phyloP scores from a whole-genome alignment of 1,284 basidiomycete genomes.

The Leucoagaricus sp. region DNA sequence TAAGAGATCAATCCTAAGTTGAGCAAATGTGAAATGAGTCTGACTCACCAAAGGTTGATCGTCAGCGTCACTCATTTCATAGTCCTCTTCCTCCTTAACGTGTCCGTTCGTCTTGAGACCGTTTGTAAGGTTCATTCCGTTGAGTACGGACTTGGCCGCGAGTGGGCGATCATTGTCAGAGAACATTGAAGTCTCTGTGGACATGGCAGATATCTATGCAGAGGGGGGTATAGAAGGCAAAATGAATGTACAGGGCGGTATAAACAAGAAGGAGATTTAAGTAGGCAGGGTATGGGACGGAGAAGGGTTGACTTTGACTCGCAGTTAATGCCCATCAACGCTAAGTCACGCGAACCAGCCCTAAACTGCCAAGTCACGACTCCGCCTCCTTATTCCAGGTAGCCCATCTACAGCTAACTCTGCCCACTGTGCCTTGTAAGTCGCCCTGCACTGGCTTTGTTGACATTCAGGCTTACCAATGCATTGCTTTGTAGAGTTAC shows the following conservation, averaged over 20 bases:
- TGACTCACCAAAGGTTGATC: constrained; percentile 65
- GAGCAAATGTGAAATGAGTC: constrained; percentile 18
- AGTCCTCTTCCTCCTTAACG: constrained; percentile 28
- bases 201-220: constrained; percentile 35
- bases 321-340: constrained; percentile 23
- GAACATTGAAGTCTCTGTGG: constrained; percentile 48
- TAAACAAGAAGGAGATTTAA: constrained; percentile 18
- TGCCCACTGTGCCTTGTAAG: constrained; percentile 12
- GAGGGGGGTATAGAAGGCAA: constrained; percentile 18
- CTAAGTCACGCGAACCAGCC: constrained; percentile 60
- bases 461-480: background rate
- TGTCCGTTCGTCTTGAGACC: constrained; percentile 41
- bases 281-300: constrained; percentile 22
- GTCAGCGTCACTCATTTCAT: constrained; percentile 65
- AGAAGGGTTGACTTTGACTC: constrained; percentile 19
- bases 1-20: constrained; percentile 6
- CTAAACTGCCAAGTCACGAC: constrained; percentile 49
- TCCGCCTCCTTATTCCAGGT: constrained; percentile 22
- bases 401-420: constrained; percentile 1
- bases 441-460: background rate
- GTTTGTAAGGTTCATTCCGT: constrained; percentile 34
- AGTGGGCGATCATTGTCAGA: constrained; percentile 74
- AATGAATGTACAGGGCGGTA: constrained; percentile 21
- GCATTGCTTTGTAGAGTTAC: background rate
- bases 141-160: constrained; percentile 39